These are phyloP conservation scores for Entomortierella chlamydospora DNA, from an alignment of 192 early-diverging fungal species.

Conservation along the genomic window DNA sequence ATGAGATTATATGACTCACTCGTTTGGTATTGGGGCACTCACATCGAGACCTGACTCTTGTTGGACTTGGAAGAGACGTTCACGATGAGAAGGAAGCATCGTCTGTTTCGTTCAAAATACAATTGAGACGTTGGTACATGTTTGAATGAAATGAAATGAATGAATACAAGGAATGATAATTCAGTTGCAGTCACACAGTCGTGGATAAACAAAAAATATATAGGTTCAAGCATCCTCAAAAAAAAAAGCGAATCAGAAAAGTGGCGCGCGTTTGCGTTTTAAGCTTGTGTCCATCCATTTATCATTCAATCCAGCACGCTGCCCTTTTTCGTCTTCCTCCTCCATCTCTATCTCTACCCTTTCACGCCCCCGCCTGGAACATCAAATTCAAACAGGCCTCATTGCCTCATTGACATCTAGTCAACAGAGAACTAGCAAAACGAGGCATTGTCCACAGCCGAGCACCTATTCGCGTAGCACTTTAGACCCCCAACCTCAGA, in stretches of 20 bases:
- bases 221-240: background rate
- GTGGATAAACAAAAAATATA: background rate
- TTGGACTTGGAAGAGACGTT: slow-evolving; percentile 27
- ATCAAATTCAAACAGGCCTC: no score
- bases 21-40: background rate
- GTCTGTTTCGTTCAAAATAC: no score
- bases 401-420: background rate
- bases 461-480: background rate
- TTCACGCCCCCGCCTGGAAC: no score
- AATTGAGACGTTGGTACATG: no score
- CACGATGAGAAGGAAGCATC: slow-evolving; percentile 23
- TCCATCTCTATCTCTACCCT: background rate
- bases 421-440: background rate
- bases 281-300: background rate
- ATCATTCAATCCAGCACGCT: background rate
- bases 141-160: no score
- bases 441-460: background rate
- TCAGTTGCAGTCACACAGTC: background rate
- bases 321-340: background rate
- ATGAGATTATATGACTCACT: background rate
- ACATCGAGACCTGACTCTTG: slow-evolving; percentile 43
- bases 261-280: background rate
- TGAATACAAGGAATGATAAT: no score
- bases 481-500: background rate
- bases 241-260: no score